Percentiles rank a stretch among this genome's conserved stretches.
These are phyloP conservation scores for Metschnikowia amazonensis DNA, from an alignment of 805 yeast genomes.

Conservation along the genomic window DNA sequence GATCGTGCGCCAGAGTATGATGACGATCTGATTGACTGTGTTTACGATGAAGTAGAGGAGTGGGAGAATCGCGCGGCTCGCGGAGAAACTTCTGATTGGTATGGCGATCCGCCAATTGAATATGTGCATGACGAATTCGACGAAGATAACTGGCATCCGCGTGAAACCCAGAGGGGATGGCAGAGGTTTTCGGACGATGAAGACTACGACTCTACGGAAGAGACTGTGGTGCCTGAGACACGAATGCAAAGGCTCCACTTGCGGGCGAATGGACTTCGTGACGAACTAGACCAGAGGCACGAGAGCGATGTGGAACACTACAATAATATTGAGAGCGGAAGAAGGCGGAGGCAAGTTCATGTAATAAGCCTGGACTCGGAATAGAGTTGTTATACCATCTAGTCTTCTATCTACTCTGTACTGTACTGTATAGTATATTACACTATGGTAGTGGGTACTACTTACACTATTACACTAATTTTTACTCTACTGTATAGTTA, in stretches of 20 bases:
- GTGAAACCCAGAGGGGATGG: conserved; percentile 2
- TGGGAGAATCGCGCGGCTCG: background rate
- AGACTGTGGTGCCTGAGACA: background rate
- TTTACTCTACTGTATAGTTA: too few species aligned
- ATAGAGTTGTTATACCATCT: too few species aligned
- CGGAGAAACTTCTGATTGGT: background rate
- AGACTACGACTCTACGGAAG: background rate
- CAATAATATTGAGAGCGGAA: background rate
- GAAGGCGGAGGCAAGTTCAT: conserved; percentile 2
- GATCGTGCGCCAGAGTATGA: too few species aligned
- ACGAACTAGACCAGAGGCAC: conserved; percentile 7
- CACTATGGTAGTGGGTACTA: too few species aligned
- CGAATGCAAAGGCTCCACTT: background rate
- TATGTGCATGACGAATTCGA: background rate
- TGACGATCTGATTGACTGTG: background rate
- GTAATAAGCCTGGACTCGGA: conserved; percentile 15
- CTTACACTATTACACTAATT: too few species aligned
- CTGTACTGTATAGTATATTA: too few species aligned
- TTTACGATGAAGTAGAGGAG: background rate
- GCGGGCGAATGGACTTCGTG: background rate
- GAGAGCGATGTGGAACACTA: conserved; percentile 11
- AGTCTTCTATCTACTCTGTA: too few species aligned
- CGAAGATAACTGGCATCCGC: background rate
- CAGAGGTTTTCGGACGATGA: conserved; percentile 9
- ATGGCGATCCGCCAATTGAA: background rate